Evolutionary conservation across 345 rosid species (phyloP).

Genomic region (Cochlearia excelsa): DNA sequence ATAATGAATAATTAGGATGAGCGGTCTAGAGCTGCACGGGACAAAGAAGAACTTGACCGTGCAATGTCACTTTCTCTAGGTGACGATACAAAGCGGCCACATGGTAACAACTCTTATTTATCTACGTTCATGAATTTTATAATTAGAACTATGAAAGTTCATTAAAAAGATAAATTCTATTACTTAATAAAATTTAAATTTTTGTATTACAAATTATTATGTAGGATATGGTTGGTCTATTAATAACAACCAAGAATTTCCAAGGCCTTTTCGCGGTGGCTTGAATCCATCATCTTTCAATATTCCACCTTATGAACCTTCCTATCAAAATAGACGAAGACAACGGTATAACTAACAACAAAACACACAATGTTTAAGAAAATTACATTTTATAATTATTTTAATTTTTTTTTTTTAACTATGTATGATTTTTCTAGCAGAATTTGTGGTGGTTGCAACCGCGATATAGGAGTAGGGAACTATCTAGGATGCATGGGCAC

Average conservation of each 20-base stretch:
- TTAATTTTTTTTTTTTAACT: too few species aligned
- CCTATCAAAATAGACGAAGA: slow-evolving; percentile 43
- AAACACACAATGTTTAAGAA: background rate
- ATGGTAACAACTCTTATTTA: slow-evolving; percentile 34
- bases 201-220: background rate
- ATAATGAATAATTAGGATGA: slow-evolving; percentile 48
- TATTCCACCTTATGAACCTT: slow-evolving; percentile 53
- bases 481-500: slow-evolving; percentile 82
- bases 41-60: slow-evolving; percentile 70
- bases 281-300: slow-evolving; percentile 41
- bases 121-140: background rate
- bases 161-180: background rate
- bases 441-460: slow-evolving; percentile 72
- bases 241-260: slow-evolving; percentile 45
- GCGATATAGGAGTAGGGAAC: slow-evolving; percentile 61
- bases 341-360: slow-evolving; percentile 42
- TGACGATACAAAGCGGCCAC: slow-evolving; percentile 59
- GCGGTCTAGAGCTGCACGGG: slow-evolving; percentile 50
- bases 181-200: background rate
- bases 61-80: slow-evolving; percentile 60
- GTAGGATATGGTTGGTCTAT: slow-evolving; percentile 55
- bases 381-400: too few species aligned
- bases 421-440: slow-evolving; percentile 34
- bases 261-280: slow-evolving; percentile 45
- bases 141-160: too few species aligned